Evolutionary conservation across 2,329 filamentous ascomycete species (phyloP).

Genomic region (Penicillium vulpinum): DNA sequence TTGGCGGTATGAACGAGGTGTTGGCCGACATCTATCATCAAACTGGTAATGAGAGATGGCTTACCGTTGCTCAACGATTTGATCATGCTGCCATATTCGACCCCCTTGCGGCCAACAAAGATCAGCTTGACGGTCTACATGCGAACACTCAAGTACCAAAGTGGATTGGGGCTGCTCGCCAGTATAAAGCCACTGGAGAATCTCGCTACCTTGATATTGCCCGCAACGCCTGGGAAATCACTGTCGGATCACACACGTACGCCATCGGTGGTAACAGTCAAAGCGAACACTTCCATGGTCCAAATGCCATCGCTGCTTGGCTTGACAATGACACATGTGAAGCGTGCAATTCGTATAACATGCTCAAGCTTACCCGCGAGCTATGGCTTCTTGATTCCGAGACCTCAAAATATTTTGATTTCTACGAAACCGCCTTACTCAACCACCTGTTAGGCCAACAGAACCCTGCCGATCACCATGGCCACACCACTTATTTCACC

Average conservation of each 20-base stretch:
- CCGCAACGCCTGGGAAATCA: slow-evolving; percentile 52
- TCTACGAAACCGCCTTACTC: slow-evolving; percentile 44
- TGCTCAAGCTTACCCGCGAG: slow-evolving; percentile 57
- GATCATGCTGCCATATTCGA: slow-evolving; percentile 52
- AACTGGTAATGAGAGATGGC: slow-evolving; percentile 50
- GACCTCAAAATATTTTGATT: slow-evolving; percentile 52
- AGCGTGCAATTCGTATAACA: slow-evolving; percentile 58
- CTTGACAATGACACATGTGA: slow-evolving; percentile 52
- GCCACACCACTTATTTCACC: slow-evolving; percentile 57
- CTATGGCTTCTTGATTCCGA: slow-evolving; percentile 50
- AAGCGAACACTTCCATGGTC: slow-evolving; percentile 52
- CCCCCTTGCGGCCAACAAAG: slow-evolving; percentile 49
- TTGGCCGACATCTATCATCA: slow-evolving; percentile 43
- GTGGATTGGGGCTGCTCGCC: slow-evolving; percentile 53
- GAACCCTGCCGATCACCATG: slow-evolving; percentile 35
- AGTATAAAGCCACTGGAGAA: slow-evolving; percentile 52
- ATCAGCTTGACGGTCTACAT: slow-evolving; percentile 51
- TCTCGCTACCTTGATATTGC: slow-evolving; percentile 51
- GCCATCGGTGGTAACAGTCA: slow-evolving; percentile 58
- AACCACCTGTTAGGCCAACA: neutral
- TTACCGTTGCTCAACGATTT: slow-evolving; percentile 51
- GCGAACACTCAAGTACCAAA: slow-evolving; percentile 58
- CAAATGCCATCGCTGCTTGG: slow-evolving; percentile 50
- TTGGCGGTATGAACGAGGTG: neutral
- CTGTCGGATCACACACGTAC: slow-evolving; percentile 51